Evolutionary conservation across 2,329 filamentous ascomycete genomes (phyloP).

Genomic region (Fusarium sp.): DNA sequence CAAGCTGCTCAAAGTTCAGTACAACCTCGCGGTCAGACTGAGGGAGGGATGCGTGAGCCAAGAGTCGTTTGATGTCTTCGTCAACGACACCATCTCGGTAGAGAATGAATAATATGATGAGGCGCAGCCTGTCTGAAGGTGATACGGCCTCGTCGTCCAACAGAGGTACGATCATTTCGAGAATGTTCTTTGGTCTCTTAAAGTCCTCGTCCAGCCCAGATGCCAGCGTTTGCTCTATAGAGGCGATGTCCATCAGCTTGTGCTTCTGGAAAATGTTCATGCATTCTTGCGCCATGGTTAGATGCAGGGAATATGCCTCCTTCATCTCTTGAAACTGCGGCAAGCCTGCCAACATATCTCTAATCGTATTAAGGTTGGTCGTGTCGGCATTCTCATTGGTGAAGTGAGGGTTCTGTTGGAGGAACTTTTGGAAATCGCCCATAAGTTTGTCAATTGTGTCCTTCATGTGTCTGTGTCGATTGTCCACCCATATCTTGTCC

Average conservation of each 20-base stretch:
- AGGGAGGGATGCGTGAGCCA: conserved; percentile 83
- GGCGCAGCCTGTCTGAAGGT: conserved; percentile 79
- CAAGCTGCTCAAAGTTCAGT: conserved; percentile 82
- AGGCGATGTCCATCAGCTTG: conserved; percentile 87
- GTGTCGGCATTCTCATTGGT: conserved; percentile 75
- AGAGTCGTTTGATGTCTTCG: conserved; percentile 84
- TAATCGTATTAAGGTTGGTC: conserved; percentile 87
- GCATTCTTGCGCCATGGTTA: conserved; percentile 96
- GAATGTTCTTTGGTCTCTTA: conserved; percentile 87
- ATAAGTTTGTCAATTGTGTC: conserved; percentile 95
- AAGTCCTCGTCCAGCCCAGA: conserved; percentile 94
- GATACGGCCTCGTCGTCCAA: conserved; percentile 83
- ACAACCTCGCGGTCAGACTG: conserved; percentile 77
- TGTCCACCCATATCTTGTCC: conserved; percentile 95
- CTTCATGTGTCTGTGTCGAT: conserved; percentile 96
- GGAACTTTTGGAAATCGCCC: conserved; percentile 90
- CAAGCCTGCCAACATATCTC: conserved; percentile 95
- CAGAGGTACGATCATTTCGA: conserved; percentile 86
- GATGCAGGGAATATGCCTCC: conserved; percentile 90
- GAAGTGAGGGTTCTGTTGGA: conserved; percentile 91
- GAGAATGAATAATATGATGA: conserved; percentile 86
- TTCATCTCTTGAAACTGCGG: conserved; percentile 97
- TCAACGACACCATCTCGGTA: conserved; percentile 86
- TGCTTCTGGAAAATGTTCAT: conserved; percentile 91
- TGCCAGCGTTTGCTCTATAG: conserved; percentile 88